These are phyloP conservation scores for Trametopsis cervina DNA, from an alignment of 768 basidiomycete genomes.

Conservation along the genomic window DNA sequence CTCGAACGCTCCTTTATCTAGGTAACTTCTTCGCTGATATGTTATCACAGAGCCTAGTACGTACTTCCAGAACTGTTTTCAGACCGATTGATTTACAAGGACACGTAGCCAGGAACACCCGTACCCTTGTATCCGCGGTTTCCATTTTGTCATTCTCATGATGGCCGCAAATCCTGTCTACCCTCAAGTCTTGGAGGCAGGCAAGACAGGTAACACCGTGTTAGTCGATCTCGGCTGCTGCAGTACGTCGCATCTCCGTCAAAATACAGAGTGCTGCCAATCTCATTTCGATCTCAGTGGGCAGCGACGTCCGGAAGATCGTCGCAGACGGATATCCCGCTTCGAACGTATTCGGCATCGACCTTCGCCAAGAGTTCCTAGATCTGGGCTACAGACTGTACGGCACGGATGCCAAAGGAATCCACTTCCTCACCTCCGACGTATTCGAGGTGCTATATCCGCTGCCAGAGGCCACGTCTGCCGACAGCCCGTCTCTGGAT, in stretches of 20 bases:
- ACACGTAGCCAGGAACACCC: constrained; percentile 21
- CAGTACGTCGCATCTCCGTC: constrained; percentile 18
- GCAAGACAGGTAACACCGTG: constrained; percentile 16
- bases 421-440: constrained; percentile 26
- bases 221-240: constrained; percentile 29
- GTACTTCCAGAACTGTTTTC: background rate
- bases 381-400: constrained; percentile 25
- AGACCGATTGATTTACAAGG: background rate
- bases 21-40: background rate
- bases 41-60: constrained; percentile 22
- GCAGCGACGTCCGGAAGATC: constrained; percentile 28
- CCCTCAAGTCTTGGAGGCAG: constrained; percentile 18
- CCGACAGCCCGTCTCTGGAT: background rate
- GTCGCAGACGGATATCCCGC: constrained; percentile 27
- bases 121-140: constrained; percentile 27
- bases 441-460: constrained; percentile 21
- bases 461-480: background rate
- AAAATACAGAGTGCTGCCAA: background rate
- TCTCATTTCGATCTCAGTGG: constrained; percentile 18
- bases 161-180: constrained; percentile 24
- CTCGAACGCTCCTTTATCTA: background rate
- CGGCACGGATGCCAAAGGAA: constrained; percentile 18
- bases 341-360: constrained; percentile 21
- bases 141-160: constrained; percentile 25
- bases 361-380: constrained; percentile 25